Conservation (phyloP, 2,329 filamentous ascomycete genomes). For the Claviceps sp. region DNA sequence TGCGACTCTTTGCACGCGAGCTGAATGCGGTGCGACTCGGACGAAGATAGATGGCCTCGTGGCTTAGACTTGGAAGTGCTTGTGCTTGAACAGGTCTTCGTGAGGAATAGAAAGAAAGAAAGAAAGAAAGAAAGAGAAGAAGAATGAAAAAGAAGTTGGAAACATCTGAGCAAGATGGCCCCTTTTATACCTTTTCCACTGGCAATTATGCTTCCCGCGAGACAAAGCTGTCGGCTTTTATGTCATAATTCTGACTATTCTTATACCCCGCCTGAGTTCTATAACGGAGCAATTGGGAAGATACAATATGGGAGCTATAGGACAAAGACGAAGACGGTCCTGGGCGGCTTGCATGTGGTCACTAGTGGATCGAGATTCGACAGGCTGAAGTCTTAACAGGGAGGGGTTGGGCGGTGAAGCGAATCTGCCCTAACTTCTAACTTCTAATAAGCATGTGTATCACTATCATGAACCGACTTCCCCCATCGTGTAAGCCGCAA, state of each 20-base stretch:
- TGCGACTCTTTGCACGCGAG: conserved; percentile 1
- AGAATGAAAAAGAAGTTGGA: conserved; percentile 31
- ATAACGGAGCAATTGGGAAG: conserved; percentile 16
- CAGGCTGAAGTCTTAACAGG: conserved; percentile 15
- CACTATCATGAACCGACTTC: neutral
- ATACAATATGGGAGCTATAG: conserved; percentile 5
- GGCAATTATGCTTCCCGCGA: conserved; percentile 21
- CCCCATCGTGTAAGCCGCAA: neutral
- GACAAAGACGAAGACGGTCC: neutral
- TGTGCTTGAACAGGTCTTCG: neutral
- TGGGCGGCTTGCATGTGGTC: conserved; percentile 8
- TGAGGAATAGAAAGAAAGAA: neutral
- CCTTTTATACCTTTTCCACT: conserved; percentile 48
- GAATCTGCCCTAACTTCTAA: too few relatives aligned
- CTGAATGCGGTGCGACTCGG: neutral
- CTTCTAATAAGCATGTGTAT: too few relatives aligned
- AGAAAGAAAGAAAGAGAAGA: conserved; percentile 30
- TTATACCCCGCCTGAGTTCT: conserved; percentile 27
- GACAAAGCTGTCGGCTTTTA: conserved; percentile 28
- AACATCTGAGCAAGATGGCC: conserved; percentile 30
- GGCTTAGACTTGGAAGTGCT: neutral
- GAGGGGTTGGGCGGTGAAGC: conserved; percentile 6
- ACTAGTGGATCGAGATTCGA: conserved; percentile 15
- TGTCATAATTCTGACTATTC: conserved; percentile 27
- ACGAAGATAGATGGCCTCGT: neutral